Evolutionary conservation across 202 grass and related monocot species (phyloP).

Genomic region (Schoenoplectus triqueter): DNA sequence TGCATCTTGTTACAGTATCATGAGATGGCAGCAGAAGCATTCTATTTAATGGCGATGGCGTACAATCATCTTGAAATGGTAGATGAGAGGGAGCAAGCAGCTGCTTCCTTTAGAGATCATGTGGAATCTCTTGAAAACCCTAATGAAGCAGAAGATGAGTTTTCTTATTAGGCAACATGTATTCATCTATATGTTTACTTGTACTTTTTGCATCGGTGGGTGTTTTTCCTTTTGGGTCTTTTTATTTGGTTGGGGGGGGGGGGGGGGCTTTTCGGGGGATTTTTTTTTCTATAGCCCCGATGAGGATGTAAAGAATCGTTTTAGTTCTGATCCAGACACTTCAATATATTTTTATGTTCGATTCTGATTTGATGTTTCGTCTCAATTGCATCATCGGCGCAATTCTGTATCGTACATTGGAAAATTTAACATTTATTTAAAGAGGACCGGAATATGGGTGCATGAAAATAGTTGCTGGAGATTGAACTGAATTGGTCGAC

Average conservation of each 20-base stretch:
- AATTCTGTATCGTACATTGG: not conserved
- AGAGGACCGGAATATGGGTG: not conserved
- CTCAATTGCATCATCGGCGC: not conserved
- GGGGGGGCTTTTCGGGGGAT: not conserved
- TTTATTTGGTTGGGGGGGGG: not conserved
- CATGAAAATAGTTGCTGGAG: not conserved
- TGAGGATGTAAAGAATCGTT: not conserved
- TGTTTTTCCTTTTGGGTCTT: not conserved
- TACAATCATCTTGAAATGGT: constrained; percentile 64
- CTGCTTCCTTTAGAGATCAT: constrained; percentile 66
- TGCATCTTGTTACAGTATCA: constrained; percentile 55
- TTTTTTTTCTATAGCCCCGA: not conserved
- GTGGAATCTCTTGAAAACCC: constrained; percentile 55
- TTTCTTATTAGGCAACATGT: constrained; percentile 13
- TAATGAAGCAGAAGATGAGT: constrained; percentile 53
- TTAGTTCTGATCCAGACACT: not conserved
- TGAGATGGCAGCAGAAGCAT: constrained; percentile 85
- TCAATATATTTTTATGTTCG: not conserved
- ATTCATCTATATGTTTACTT: not conserved
- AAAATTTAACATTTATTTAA: not conserved
- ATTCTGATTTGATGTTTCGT: not conserved
- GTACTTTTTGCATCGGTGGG: not conserved
- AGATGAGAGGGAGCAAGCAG: constrained; percentile 72
- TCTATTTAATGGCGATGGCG: constrained; percentile 75
- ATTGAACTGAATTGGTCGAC: not conserved